A percentile compares a stretch with the other conserved stretches of the same genome.
Conservation (phyloP, 305 asterid species). For the Fraxinus ornus region DNA sequence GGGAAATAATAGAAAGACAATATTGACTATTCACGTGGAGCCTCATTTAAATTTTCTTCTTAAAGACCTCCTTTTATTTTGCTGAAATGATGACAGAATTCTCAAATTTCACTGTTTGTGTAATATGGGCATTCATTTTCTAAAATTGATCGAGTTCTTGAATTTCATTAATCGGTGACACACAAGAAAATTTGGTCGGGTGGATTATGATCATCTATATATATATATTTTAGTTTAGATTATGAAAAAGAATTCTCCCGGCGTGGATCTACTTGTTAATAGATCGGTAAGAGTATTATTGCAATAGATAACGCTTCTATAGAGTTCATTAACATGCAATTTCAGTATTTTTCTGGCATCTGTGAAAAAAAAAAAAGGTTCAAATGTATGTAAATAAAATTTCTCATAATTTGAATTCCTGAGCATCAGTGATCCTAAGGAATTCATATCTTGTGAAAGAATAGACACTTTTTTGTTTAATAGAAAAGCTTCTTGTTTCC, state of each 20-base stretch:
- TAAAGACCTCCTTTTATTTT: background rate
- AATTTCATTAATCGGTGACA: background rate
- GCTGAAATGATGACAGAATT: background rate
- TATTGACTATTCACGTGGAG: background rate
- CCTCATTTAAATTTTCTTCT: background rate
- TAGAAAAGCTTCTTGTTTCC: constrained; percentile 7
- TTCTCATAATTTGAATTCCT: background rate
- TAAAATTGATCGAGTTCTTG: background rate
- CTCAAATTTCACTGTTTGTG: background rate
- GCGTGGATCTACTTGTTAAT: background rate
- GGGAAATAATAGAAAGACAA: background rate
- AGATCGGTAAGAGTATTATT: background rate
- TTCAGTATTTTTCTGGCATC: background rate
- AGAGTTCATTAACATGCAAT: background rate
- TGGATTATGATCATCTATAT: background rate
- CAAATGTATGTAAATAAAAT: background rate
- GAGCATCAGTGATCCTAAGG: background rate
- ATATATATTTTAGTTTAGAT: background rate
- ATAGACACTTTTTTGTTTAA: background rate
- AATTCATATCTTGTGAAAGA: background rate
- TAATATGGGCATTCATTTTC: background rate
- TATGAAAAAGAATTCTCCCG: background rate
- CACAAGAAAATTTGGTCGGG: background rate
- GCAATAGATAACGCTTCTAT: background rate
- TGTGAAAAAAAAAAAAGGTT: background rate